Percentiles rank a stretch among this genome's conserved stretches.
Conservation (phyloP, 192 early-diverging fungal species). For the Umbelopsis sp. region DNA sequence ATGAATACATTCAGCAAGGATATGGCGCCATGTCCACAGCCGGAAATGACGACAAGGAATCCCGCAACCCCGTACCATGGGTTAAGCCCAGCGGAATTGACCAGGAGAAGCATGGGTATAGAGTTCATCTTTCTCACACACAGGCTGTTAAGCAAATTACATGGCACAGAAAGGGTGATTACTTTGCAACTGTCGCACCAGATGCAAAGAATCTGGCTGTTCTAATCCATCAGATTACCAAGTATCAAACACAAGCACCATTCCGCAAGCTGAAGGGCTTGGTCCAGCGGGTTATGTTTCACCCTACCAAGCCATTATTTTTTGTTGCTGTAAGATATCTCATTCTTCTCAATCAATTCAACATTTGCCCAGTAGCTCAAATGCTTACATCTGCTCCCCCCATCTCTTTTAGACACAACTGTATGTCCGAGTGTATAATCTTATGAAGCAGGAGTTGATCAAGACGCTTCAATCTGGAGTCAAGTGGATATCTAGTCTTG, state of each 20-base stretch:
- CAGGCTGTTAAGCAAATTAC: slow-evolving; percentile 75
- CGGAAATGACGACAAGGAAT: slow-evolving; percentile 24
- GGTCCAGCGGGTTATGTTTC: slow-evolving; percentile 89
- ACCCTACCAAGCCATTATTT: slow-evolving; percentile 89
- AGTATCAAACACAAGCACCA: slow-evolving; percentile 86
- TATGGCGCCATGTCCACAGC: slow-evolving; percentile 30
- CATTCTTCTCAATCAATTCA: background rate
- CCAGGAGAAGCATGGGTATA: slow-evolving; percentile 42
- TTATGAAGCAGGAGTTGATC: slow-evolving; percentile 82
- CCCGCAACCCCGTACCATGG: slow-evolving; percentile 43
- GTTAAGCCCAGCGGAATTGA: slow-evolving; percentile 53
- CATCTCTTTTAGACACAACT: slow-evolving; percentile 77
- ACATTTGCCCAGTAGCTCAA: too few species aligned
- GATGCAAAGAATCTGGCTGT: slow-evolving; percentile 78
- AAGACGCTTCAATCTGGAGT: slow-evolving; percentile 84
- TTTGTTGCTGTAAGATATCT: slow-evolving; percentile 77
- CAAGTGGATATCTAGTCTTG: slow-evolving; percentile 96
- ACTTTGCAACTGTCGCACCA: slow-evolving; percentile 84
- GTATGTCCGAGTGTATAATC: slow-evolving; percentile 91
- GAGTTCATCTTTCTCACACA: slow-evolving; percentile 53
- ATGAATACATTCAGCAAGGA: slow-evolving; percentile 48
- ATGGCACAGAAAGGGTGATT: slow-evolving; percentile 98
- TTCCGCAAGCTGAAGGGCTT: slow-evolving; percentile 89
- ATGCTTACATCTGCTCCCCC: too few species aligned
- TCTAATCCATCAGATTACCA: slow-evolving; percentile 90